phyloP scores from a whole-genome alignment of 2,329 filamentous ascomycete genomes.

The Botrytis aclada region DNA sequence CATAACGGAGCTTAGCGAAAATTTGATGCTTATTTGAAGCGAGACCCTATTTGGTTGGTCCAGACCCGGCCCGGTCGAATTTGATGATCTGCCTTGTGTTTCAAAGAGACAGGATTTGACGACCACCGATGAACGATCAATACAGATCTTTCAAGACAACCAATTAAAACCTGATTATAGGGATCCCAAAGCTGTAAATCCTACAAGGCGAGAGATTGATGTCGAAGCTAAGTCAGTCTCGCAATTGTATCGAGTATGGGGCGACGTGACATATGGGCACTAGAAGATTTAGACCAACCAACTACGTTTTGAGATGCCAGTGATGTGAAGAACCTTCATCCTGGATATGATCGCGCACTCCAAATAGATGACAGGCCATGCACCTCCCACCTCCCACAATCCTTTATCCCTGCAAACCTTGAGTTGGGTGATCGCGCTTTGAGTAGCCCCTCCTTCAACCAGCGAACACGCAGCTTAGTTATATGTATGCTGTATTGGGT shows the following conservation, averaged over 20 bases:
- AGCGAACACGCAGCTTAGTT: constrained; percentile 7
- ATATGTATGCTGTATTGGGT: constrained; percentile 3
- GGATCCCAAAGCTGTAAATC: neutral
- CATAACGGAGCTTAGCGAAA: constrained; percentile 28
- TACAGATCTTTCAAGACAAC: constrained; percentile 23
- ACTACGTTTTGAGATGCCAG: constrained; percentile 8
- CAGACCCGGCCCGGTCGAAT: constrained; percentile 18
- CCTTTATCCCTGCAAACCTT: constrained; percentile 19
- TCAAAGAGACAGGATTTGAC: constrained; percentile 26
- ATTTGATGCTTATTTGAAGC: constrained; percentile 18
- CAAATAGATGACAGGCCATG: constrained; percentile 15
- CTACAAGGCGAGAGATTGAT: constrained; percentile 4
- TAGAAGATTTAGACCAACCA: neutral
- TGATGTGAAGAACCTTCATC: constrained; percentile 13
- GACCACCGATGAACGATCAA: constrained; percentile 23
- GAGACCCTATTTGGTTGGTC: constrained; percentile 17
- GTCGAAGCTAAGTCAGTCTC: constrained; percentile 4
- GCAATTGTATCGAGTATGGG: constrained; percentile 11
- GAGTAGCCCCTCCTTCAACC: constrained; percentile 15
- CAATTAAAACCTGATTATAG: constrained; percentile 16
- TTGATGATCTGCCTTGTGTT: constrained; percentile 24
- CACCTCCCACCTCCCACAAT: constrained; percentile 10
- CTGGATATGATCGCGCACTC: constrained; percentile 9
- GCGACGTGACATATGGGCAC: constrained; percentile 12
- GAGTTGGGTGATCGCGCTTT: constrained; percentile 7